phyloP scores from a whole-genome alignment of 805 yeast genomes.

The Blastobotrys chiropterorum region DNA sequence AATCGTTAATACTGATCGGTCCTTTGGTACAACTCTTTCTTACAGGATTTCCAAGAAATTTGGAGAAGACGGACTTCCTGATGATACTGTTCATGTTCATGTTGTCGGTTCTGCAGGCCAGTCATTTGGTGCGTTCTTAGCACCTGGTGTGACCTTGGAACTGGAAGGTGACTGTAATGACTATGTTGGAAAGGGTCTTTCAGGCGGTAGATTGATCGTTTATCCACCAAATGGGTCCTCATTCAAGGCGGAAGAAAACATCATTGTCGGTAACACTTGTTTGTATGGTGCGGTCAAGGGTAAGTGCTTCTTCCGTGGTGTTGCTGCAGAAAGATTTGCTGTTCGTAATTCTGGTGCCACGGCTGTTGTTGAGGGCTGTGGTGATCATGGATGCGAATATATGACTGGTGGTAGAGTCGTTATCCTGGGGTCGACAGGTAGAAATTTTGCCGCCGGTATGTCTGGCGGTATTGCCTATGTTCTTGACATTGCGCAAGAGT shows the following conservation, averaged over 20 bases:
- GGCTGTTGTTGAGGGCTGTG: conserved; percentile 94
- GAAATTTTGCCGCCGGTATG: conserved; percentile 96
- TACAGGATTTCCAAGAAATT: conserved; percentile 89
- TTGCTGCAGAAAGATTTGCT: conserved; percentile 97
- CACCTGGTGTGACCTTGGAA: conserved; percentile 92
- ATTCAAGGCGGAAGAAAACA: conserved; percentile 93
- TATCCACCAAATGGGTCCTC: conserved; percentile 82
- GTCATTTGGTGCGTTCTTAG: conserved; percentile 96
- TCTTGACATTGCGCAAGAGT: conserved; percentile 90
- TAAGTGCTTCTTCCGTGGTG: conserved; percentile 87
- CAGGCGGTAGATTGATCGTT: conserved; percentile 90
- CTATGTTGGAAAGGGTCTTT: conserved; percentile 94
- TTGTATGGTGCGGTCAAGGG: conserved; percentile 98
- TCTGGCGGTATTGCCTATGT: conserved; percentile 99
- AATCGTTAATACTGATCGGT: conserved; percentile 93
- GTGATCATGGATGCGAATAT: conserved; percentile 98
- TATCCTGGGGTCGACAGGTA: conserved; percentile 84
- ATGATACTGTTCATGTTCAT: conserved; percentile 91
- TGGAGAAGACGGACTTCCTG: conserved; percentile 91
- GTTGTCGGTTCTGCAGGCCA: conserved; percentile 94
- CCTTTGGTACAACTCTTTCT: conserved; percentile 90
- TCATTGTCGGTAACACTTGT: conserved; percentile 94
- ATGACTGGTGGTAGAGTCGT: conserved; percentile 99
- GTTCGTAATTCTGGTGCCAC: conserved; percentile 98
- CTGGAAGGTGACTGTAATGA: conserved; percentile 97